A percentile compares a stretch with the other conserved stretches of the same genome.
Evolutionary conservation across 1,284 basidiomycete species (phyloP).

Genomic region (Apiotrichum mycotoxinovorans): DNA sequence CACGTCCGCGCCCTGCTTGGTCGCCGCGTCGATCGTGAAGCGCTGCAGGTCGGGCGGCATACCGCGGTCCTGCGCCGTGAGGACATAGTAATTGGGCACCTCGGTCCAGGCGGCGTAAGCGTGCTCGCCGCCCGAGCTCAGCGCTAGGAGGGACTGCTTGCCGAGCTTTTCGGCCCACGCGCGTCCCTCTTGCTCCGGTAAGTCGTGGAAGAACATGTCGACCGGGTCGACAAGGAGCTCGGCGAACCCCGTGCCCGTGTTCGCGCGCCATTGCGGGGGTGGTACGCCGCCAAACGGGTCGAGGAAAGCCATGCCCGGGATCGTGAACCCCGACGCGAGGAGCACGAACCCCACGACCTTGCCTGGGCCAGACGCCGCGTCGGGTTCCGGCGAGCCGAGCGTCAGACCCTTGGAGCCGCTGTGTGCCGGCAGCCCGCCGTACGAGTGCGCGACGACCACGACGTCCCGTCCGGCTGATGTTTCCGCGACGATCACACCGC

Average conservation of each 20-base stretch:
- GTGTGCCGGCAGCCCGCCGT: background rate
- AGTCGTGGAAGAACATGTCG: conserved; percentile 9
- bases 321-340: background rate
- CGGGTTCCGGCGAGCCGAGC: background rate
- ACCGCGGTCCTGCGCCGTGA: background rate
- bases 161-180: background rate
- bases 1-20: background rate
- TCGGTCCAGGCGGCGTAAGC: background rate
- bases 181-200: background rate
- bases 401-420: background rate
- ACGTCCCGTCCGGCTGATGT: background rate
- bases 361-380: no score
- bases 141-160: background rate
- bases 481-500: background rate
- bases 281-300: background rate
- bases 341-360: conserved; percentile 1
- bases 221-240: conserved; percentile 1
- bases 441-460: conserved; percentile 4
- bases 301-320: background rate
- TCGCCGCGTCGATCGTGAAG: background rate
- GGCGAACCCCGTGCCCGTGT: conserved; percentile 3
- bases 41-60: background rate
- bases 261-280: background rate
- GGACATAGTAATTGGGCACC: conserved; percentile 1
- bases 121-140: conserved; percentile 2